Evolutionary conservation across 2,329 filamentous ascomycete species (phyloP).

Genomic region (Endocalyx cinctus): DNA sequence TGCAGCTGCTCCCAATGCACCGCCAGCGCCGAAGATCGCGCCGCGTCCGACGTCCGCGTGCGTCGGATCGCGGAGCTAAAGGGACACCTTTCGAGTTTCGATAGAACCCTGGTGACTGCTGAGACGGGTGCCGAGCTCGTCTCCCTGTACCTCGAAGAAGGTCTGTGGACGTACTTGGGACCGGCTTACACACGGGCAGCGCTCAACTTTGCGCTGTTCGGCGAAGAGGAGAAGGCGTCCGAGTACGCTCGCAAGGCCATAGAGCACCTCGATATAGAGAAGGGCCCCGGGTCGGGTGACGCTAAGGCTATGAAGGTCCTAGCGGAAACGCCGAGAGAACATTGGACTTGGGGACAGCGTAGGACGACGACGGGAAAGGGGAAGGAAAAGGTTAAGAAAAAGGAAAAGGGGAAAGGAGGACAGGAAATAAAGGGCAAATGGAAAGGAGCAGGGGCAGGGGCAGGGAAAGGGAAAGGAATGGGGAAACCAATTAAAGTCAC

Average conservation of each 20-base stretch:
- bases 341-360: slow-evolving; percentile 29
- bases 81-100: slow-evolving; percentile 17
- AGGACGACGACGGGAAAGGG: slow-evolving; percentile 3
- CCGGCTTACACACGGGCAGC: slow-evolving; percentile 33
- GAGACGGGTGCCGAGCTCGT: slow-evolving; percentile 25
- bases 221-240: slow-evolving; percentile 24
- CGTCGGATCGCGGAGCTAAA: slow-evolving; percentile 23
- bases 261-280: slow-evolving; percentile 28
- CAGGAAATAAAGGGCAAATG: no score
- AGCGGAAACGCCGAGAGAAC: slow-evolving; percentile 23
- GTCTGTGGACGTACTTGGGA: slow-evolving; percentile 28
- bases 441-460: no score
- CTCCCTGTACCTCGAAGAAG: slow-evolving; percentile 28
- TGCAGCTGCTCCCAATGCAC: slow-evolving; percentile 31
- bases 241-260: slow-evolving; percentile 28
- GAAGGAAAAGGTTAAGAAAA: neutral
- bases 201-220: slow-evolving; percentile 34
- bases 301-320: slow-evolving; percentile 27
- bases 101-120: slow-evolving; percentile 18
- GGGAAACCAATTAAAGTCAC: no score
- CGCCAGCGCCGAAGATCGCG: slow-evolving; percentile 9
- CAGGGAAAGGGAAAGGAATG: no score
- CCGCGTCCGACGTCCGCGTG: slow-evolving; percentile 29
- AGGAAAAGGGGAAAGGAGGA: no score
- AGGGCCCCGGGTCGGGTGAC: slow-evolving; percentile 23